These are phyloP conservation scores for Aspergillus viridinutans DNA, from an alignment of 2,329 filamentous ascomycete species.

Conservation along the genomic window DNA sequence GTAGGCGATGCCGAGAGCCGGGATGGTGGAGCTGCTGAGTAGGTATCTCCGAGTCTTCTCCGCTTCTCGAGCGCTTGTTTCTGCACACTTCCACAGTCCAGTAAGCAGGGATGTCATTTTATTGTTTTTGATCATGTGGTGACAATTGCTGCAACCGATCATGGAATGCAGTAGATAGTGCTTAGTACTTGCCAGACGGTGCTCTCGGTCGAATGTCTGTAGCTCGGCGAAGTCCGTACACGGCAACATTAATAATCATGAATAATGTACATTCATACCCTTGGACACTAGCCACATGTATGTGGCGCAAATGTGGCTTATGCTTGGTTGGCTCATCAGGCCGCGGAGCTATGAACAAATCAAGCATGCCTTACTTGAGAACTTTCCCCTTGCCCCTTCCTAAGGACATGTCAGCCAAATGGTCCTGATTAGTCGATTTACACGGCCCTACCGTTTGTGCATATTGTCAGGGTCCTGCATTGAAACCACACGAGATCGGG, in stretches of 20 bases:
- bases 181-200: constrained; percentile 3
- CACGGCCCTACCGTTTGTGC: neutral
- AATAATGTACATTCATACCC: neutral
- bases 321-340: neutral
- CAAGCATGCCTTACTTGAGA: neutral
- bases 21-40: neutral
- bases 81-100: neutral
- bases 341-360: neutral
- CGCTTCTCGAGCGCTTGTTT: neutral
- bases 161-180: constrained; percentile 4
- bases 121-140: neutral
- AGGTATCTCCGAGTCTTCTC: neutral
- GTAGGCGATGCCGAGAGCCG: neutral
- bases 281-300: neutral
- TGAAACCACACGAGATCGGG: neutral
- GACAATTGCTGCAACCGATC: neutral
- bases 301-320: neutral
- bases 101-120: neutral
- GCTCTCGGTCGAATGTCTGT: neutral
- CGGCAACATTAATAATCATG: neutral
- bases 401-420: neutral
- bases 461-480: neutral
- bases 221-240: constrained; percentile 5
- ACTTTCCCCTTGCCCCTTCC: too few relatives aligned
- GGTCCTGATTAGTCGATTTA: neutral